Evolutionary conservation across 306 rosid genomes (phyloP), one percentile per base, ranked within the genome.

Genomic region (Hippophae tibetana): DNA sequence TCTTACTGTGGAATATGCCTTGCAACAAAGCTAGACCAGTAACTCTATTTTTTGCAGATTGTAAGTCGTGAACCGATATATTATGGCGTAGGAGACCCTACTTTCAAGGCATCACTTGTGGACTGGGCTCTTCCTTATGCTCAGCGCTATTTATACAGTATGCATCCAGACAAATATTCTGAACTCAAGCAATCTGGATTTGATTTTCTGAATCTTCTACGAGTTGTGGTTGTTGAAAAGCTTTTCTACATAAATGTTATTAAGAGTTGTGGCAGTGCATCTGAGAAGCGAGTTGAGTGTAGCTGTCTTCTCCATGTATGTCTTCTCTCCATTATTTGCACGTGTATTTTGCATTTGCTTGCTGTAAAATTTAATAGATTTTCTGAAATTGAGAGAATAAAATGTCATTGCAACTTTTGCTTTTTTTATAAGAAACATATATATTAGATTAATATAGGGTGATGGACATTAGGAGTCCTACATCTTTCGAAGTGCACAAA

Each of bases 121-220:
- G 82, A 86, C 73, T 87, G 94, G 96, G 77, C 67, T 76, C 86
- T 90, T 69, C 96, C 98, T 60, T 87, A 74, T 65, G 87, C 87
- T 23, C 98, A 90, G 83, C 98, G 98, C 76, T 90, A 87, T 71
- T 47, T 90, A 57, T 53, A 47, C 63, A 65, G 79, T 58, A 53
- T 64, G 60, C 95, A 87, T 48, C 52, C 71, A 8, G 84, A 80
- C 57, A 81, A 58, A 81, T 87, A 83, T 63, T 48, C 63, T 56
- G 71, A 83, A 69, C 88, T 90, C 60, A 85, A 85, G 81, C 83
- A 76, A 74, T 79, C 90, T 54, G 81, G 78, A 70, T 87, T 79
- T 42, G 74, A 79, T 50, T 27, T 72, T 67, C 54, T 84, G 56
- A 76, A 67, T 45, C 13, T 13, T 55, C 72, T 90, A 52, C 85